Conservation (phyloP, 208 protist species). For the Crithidia sp. region DNA sequence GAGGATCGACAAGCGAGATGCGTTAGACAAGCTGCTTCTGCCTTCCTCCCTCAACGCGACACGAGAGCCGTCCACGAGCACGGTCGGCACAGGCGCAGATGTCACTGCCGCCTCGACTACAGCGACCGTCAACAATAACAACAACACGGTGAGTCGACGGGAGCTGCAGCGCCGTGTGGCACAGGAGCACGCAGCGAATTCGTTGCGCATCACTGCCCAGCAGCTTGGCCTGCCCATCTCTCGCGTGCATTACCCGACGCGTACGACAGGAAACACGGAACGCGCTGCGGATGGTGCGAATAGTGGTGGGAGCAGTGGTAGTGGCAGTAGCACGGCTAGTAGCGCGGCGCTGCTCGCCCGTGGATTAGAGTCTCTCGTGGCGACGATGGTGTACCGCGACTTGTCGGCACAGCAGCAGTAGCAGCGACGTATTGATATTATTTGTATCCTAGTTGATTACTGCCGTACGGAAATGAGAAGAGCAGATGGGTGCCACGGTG, state of each 20-base stretch:
- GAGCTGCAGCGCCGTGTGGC: constrained; percentile 12
- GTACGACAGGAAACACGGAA: not conserved
- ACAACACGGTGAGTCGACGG: not conserved
- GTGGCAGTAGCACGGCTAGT: not conserved
- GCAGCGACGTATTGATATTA: no score
- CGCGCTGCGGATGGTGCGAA: not conserved
- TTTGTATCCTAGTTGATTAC: no score
- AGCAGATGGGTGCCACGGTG: no score
- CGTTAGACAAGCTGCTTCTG: not conserved
- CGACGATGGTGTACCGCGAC: constrained; percentile 36
- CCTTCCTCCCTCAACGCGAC: not conserved
- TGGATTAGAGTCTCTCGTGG: constrained; percentile 26
- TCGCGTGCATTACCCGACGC: not conserved
- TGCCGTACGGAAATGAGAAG: no score
- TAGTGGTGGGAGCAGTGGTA: not conserved
- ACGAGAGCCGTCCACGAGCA: not conserved
- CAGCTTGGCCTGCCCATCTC: constrained; percentile 16
- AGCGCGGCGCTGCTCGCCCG: constrained; percentile 7
- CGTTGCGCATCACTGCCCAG: constrained; percentile 11
- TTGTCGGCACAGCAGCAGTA: constrained; percentile 9
- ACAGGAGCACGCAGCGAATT: constrained; percentile 22
- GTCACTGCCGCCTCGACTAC: not conserved
- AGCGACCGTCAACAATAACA: not conserved
- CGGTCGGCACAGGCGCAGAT: no score
- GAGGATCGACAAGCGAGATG: no score